These are phyloP conservation scores for Neobulgaria alba DNA, from an alignment of 2,329 filamentous ascomycete species.

Conservation along the genomic window DNA sequence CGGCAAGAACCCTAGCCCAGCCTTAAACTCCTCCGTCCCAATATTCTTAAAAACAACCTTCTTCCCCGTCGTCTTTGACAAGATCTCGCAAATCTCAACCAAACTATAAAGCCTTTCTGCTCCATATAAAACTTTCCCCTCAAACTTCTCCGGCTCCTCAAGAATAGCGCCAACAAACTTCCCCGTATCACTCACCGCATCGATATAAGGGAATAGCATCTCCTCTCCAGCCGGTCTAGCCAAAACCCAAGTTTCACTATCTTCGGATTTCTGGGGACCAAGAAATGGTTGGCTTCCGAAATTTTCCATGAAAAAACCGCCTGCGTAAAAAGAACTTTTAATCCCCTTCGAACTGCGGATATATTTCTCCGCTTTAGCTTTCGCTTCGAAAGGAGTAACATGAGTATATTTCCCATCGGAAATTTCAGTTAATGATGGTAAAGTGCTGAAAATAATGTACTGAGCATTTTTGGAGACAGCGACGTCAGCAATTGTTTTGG, in stretches of 20 bases:
- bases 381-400: conserved; percentile 29
- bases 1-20: neutral
- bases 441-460: conserved; percentile 36
- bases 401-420: conserved; percentile 30
- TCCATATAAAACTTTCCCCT: conserved; percentile 37
- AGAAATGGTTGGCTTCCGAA: conserved; percentile 26
- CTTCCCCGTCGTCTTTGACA: conserved; percentile 11
- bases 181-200: conserved; percentile 23
- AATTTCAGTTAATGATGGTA: conserved; percentile 31
- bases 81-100: conserved; percentile 5
- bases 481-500: conserved; percentile 36
- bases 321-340: conserved; percentile 36
- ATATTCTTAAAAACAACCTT: conserved; percentile 8
- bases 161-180: conserved; percentile 32
- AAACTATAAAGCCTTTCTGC: conserved; percentile 30
- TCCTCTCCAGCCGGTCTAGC: conserved; percentile 13
- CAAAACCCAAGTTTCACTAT: conserved; percentile 17
- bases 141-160: conserved; percentile 34
- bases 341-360: conserved; percentile 33
- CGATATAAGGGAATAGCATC: conserved; percentile 23
- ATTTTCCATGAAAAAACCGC: conserved; percentile 42
- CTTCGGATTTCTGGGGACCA: conserved; percentile 12
- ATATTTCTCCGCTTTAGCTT: conserved; percentile 28
- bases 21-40: conserved; percentile 3
- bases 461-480: conserved; percentile 32